Evolutionary conservation across 2,329 filamentous ascomycete genomes (phyloP).

Genomic region (Pseudogymnoascus sp.): DNA sequence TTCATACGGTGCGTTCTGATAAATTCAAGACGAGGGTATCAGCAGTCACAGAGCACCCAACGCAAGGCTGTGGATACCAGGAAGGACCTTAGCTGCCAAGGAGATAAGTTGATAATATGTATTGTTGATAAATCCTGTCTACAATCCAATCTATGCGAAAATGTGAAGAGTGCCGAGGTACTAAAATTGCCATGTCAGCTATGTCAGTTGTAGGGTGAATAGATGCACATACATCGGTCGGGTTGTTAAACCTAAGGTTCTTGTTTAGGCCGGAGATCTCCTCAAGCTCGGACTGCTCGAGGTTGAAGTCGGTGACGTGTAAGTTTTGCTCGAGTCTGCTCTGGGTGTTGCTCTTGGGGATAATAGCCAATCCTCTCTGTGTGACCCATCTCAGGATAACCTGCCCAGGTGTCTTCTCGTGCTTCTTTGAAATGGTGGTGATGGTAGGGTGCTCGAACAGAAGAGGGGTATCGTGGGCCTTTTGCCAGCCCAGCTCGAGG

Average conservation of each 20-base stretch:
- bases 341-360: conserved; percentile 66
- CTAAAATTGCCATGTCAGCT: conserved; percentile 16
- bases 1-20: background rate
- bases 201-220: background rate
- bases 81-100: background rate
- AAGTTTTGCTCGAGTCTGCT: conserved; percentile 57
- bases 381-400: conserved; percentile 82
- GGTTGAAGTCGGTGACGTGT: conserved; percentile 57
- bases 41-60: background rate
- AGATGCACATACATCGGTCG: conserved; percentile 52
- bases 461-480: conserved; percentile 56
- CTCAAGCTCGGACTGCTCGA: conserved; percentile 59
- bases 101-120: background rate
- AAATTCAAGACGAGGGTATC: background rate
- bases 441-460: conserved; percentile 66
- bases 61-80: no score
- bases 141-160: conserved; percentile 37
- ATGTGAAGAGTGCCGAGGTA: conserved; percentile 46
- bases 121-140: conserved; percentile 4
- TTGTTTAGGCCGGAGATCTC: conserved; percentile 59
- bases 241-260: conserved; percentile 70
- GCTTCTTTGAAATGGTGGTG: conserved; percentile 58
- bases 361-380: conserved; percentile 72
- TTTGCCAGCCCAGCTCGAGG: conserved; percentile 66
- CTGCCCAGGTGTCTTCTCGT: conserved; percentile 69